phyloP scores from a whole-genome alignment of 768 basidiomycete genomes.

The Phaeotremella skinneri region DNA sequence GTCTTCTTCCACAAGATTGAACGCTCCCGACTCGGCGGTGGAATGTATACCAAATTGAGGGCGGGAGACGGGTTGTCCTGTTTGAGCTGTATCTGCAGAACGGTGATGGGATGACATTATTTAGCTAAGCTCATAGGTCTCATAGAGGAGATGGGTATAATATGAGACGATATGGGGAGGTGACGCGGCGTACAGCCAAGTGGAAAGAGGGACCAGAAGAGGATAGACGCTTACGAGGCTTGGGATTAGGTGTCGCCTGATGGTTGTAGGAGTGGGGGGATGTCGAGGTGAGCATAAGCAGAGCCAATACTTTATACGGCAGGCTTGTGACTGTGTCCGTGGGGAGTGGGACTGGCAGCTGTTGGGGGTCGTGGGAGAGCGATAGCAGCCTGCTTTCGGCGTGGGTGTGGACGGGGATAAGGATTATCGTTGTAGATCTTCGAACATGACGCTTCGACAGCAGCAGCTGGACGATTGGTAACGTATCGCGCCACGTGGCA shows the following conservation, averaged over 20 bases:
- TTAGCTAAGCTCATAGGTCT: background rate
- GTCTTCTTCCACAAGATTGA: background rate
- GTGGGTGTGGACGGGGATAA: too few relatives aligned
- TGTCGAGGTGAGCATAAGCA: background rate
- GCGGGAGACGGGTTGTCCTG: background rate
- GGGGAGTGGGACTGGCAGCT: background rate
- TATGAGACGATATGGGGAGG: background rate
- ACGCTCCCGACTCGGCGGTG: background rate
- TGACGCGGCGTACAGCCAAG: too few relatives aligned
- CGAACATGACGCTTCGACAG: too few relatives aligned
- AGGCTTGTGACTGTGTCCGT: background rate
- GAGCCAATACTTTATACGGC: background rate
- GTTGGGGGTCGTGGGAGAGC: background rate
- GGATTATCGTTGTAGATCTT: too few relatives aligned
- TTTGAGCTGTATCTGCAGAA: background rate
- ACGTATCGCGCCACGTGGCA: too few relatives aligned
- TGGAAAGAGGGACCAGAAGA: background rate
- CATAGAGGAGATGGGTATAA: too few relatives aligned
- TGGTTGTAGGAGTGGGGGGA: background rate
- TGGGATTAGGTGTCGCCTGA: background rate
- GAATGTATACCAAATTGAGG: slow-evolving; percentile 1
- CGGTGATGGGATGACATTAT: background rate
- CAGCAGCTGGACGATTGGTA: too few relatives aligned
- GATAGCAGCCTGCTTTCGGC: background rate
- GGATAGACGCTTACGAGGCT: slow-evolving; percentile 3